A percentile compares a stretch with the other conserved stretches of the same genome.
phyloP scores from a whole-genome alignment of 164 flowering plant genomes.

The Warburgia ugandensis region DNA sequence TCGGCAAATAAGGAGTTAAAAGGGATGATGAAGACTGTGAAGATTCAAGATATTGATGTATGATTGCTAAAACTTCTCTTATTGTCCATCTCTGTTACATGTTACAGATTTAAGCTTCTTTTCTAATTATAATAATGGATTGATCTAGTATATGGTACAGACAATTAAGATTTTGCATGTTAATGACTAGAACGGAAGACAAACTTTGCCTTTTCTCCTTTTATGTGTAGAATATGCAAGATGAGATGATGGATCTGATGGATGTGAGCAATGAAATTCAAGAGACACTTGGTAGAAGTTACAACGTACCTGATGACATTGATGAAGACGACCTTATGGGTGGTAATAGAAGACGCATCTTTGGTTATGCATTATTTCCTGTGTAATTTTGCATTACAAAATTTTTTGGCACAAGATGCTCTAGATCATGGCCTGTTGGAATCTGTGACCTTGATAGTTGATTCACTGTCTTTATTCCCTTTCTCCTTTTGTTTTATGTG shows the following conservation, averaged over 20 bases:
- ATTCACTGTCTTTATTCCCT: too few species aligned
- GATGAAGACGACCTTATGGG: constrained; percentile 98
- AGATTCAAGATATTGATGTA: constrained; percentile 90
- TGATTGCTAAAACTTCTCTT: constrained; percentile 10
- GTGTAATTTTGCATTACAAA: background rate
- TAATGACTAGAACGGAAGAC: too few species aligned
- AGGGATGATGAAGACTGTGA: constrained; percentile 89
- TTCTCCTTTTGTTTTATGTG: background rate
- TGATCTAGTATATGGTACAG: too few species aligned
- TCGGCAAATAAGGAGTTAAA: constrained; percentile 79
- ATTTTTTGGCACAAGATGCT: too few species aligned
- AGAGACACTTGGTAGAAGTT: constrained; percentile 95
- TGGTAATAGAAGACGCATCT: constrained; percentile 41
- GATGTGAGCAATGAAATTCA: constrained; percentile 89
- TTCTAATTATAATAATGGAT: too few species aligned
- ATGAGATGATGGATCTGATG: constrained; percentile 99
- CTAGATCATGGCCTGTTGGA: too few species aligned
- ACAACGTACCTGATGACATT: constrained; percentile 92
- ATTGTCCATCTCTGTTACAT: too few species aligned
- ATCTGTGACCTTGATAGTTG: too few species aligned
- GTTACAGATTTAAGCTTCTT: too few species aligned
- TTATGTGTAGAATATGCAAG: constrained; percentile 74
- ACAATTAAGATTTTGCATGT: too few species aligned
- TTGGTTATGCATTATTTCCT: background rate
- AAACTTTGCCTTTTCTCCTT: background rate